phyloP scores from a whole-genome alignment of 2,329 filamentous ascomycete genomes.

The Diaporthe capsici region DNA sequence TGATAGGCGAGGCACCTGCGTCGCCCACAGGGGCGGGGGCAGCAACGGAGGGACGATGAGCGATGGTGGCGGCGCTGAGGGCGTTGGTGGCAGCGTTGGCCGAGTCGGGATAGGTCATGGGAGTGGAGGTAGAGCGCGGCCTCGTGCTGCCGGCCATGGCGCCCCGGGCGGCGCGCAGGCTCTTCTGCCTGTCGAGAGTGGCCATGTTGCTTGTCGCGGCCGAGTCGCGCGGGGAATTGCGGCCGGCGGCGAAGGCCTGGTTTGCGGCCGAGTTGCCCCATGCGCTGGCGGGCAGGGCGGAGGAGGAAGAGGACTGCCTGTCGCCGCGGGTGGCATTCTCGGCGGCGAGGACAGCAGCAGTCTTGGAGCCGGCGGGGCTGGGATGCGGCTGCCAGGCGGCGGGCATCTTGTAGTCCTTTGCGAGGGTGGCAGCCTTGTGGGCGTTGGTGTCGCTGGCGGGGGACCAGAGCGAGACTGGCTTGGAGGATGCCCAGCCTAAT shows the following conservation, averaged over 20 bases:
- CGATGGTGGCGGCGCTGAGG: constrained; percentile 79
- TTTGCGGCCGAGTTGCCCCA: constrained; percentile 79
- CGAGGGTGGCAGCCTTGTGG: constrained; percentile 50
- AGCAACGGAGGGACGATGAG: constrained; percentile 68
- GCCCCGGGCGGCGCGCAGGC: constrained; percentile 81
- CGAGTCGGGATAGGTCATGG: constrained; percentile 65
- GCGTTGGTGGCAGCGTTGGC: constrained; percentile 76
- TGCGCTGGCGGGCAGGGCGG: constrained; percentile 42
- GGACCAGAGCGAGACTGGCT: constrained; percentile 75
- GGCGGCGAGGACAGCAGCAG: constrained; percentile 59
- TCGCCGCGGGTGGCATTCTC: constrained; percentile 64
- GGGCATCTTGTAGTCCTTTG: constrained; percentile 49
- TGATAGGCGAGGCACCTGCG: constrained; percentile 76
- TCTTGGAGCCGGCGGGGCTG: constrained; percentile 62
- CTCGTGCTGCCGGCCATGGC: constrained; percentile 74
- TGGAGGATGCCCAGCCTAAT: constrained; percentile 72
- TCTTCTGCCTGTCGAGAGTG: constrained; percentile 70
- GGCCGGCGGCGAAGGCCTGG: constrained; percentile 56
- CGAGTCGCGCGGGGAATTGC: constrained; percentile 51
- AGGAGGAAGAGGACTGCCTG: constrained; percentile 46
- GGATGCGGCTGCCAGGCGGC: constrained; percentile 70
- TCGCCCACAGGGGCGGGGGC: constrained; percentile 64
- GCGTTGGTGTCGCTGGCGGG: constrained; percentile 73
- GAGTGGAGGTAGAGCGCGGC: constrained; percentile 75
- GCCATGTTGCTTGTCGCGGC: constrained; percentile 53